Evolutionary conservation across 345 rosid genomes (phyloP), one percentile per base, ranked within the genome.

Genomic region (Dovyalis caffra): DNA sequence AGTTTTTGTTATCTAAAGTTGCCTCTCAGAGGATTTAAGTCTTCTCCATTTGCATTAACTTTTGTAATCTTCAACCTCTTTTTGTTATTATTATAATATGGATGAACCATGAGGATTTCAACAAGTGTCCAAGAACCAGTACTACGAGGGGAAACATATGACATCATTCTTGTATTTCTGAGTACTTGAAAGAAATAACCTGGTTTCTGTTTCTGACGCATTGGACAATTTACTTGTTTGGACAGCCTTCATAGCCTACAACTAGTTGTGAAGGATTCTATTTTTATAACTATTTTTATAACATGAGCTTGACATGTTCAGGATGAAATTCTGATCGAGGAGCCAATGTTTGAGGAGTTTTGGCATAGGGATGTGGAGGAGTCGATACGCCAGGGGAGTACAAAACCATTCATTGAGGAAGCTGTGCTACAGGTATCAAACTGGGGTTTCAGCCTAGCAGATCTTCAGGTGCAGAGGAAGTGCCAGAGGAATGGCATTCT

Each of bases 361-460:
- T 91, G 95, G 95, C 90, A 88, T 58, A 89, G 99, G 83, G 90
- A 91, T 43, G 94, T 95, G 49, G 99, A 95, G 81, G 98, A 92
- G 84, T 89, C 99, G 0, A 72, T 91, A 76, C 93, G 99, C 71
- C 98, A 92, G 73, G 97, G 93, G 77, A 86, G 78, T 47, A 23
- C 84, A 65, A 88, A 85, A 64, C 94, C 98, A 57, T 91, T 92
- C 78, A 81, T 87, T 1, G 93, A 95, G 84, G 99, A 95, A 86
- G 87, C 90, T 12, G 80, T 56, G 74, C 83, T 91, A 31, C 90
- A 83, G 75, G 92, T 91, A 21, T 92, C 96, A 63, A 85, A 89
- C 66, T 95, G 98, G 99, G 96, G 96, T 33, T 95, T 95, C 79
- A 83, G 79, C 80, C 75, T 95, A 82, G 75, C 86, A 9, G 95